phyloP scores from a whole-genome alignment of 768 basidiomycete species.

The Tephrocybe sp. region DNA sequence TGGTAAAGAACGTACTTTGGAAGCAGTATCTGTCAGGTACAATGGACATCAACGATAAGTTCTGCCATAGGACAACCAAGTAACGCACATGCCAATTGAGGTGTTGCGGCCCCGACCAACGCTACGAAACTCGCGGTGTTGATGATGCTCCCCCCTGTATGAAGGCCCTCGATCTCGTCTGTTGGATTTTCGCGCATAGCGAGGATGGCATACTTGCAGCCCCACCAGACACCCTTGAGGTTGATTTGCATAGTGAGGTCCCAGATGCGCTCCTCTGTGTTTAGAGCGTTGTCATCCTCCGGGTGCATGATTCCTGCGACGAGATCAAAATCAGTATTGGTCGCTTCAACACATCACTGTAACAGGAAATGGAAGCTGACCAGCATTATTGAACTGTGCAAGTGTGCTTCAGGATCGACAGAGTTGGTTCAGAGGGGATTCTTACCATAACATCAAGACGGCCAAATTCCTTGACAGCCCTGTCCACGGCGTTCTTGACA shows the following conservation, averaged over 20 bases:
- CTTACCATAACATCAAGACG: slow-evolving; percentile 92
- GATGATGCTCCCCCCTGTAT: slow-evolving; percentile 88
- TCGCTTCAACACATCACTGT: background rate
- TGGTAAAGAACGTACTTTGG: slow-evolving; percentile 57
- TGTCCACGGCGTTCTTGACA: slow-evolving; percentile 78
- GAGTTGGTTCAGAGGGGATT: background rate
- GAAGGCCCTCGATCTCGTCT: slow-evolving; percentile 79
- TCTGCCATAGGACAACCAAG: background rate
- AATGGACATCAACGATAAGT: slow-evolving; percentile 15
- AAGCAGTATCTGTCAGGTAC: slow-evolving; percentile 75
- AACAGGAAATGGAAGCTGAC: slow-evolving; percentile 30
- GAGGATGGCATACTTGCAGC: slow-evolving; percentile 94
- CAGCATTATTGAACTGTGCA: slow-evolving; percentile 91
- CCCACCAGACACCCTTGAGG: slow-evolving; percentile 99
- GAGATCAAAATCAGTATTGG: background rate
- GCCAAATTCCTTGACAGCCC: slow-evolving; percentile 84
- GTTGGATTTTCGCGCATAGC: slow-evolving; percentile 94
- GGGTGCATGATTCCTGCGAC: slow-evolving; percentile 98
- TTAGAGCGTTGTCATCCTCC: slow-evolving; percentile 90
- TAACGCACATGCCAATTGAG: slow-evolving; percentile 93
- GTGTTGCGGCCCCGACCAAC: slow-evolving; percentile 93
- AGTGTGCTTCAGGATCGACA: background rate
- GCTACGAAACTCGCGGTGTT: slow-evolving; percentile 99
- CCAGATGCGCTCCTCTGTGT: slow-evolving; percentile 97
- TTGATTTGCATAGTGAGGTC: slow-evolving; percentile 92